Evolutionary conservation across 495 filamentous ascomycete species (phyloP).

Genomic region (Aspergillus leporis): DNA sequence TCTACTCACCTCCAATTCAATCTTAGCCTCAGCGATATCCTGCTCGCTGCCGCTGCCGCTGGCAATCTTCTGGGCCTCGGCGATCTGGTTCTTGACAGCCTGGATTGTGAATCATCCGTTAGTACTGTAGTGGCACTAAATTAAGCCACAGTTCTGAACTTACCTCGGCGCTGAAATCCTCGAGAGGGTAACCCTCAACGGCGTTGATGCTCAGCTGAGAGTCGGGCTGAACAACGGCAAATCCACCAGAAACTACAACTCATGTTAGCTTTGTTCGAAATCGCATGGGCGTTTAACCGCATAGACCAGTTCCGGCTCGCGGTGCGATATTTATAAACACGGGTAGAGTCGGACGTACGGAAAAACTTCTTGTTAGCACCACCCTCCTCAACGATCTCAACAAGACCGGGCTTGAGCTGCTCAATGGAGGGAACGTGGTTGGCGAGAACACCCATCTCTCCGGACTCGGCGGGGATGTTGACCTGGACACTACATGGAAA

Average conservation of each 20-base stretch:
- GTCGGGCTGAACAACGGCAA: conserved; percentile 94
- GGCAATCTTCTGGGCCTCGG: conserved; percentile 94
- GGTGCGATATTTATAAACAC: conserved; percentile 15
- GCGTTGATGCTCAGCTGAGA: conserved; percentile 96
- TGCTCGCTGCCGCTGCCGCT: conserved; percentile 89
- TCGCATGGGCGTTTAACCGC: neutral
- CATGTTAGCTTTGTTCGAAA: conserved; percentile 24
- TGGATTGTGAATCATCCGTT: conserved; percentile 23
- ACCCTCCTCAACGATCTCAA: conserved; percentile 94
- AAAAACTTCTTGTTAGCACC: conserved; percentile 96
- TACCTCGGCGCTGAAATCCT: conserved; percentile 91
- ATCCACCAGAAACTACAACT: conserved; percentile 84
- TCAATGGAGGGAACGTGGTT: conserved; percentile 99
- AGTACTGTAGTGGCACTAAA: conserved; percentile 5
- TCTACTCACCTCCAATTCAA: conserved; percentile 85
- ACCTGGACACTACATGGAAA: conserved; percentile 78
- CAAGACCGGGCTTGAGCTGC: conserved; percentile 93
- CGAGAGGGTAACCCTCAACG: conserved; percentile 88
- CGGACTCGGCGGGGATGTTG: conserved; percentile 96
- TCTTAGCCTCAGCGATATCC: conserved; percentile 97
- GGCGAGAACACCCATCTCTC: conserved; percentile 98
- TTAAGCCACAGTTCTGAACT: conserved; percentile 17
- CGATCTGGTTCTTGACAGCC: conserved; percentile 59
- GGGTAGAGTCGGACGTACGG: conserved; percentile 62
- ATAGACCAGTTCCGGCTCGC: conserved; percentile 6